Base-by-base conservation (phyloP, 371 early-diverging fungal genomes). In the Dichotomocladium elegans region DNA sequence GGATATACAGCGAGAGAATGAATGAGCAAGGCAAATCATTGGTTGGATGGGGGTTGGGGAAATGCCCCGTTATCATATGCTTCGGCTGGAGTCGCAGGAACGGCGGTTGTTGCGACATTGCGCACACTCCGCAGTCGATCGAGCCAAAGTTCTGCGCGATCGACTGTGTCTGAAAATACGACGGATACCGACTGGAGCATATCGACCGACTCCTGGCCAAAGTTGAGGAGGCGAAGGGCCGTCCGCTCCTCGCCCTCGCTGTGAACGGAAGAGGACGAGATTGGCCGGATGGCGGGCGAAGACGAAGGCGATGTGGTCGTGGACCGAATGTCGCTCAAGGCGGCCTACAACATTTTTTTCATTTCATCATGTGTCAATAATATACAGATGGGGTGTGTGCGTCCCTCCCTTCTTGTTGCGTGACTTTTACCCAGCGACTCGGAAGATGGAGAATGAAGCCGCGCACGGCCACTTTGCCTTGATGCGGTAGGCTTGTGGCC, bases 381-480 rank as follows among this genome's bases (percentile, higher is more conserved):
- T n/a, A n/a, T n/a, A n/a, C n/a, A n/a, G n/a, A n/a, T n/a, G n/a
- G n/a, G n/a, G n/a, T n/a, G n/a, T n/a, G n/a, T n/a, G n/a, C n/a
- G n/a, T n/a, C n/a, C n/a, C n/a, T n/a, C n/a, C n/a, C n/a, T n/a
- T n/a, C n/a, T n/a, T n/a, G n/a, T n/a, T n/a, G n/a, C n/a, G n/a
- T n/a, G n/a, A n/a, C n/a, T 9, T 60, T 66, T 34, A 81, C 86
- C 94, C 93, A 93, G 56, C 92, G 77, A 10, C 77, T 72, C 3
- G 96, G 96, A 53, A 96, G 72, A 11, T 79, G 77, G 19, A 96
- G 68, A 41, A 96, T 93, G 54, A 94, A 87, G n/a, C 79, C 83
- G 15, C 93, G 82, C 3, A 96, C 94, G 22, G 78, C 81, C 47
- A 79, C 66, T 54, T 89, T 79, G n/a, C 94, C 91, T 35, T 89